A percentile compares a stretch with the other conserved stretches of the same genome.
Conservation (phyloP, 805 yeast genomes). For the Yarrowia deformans region DNA sequence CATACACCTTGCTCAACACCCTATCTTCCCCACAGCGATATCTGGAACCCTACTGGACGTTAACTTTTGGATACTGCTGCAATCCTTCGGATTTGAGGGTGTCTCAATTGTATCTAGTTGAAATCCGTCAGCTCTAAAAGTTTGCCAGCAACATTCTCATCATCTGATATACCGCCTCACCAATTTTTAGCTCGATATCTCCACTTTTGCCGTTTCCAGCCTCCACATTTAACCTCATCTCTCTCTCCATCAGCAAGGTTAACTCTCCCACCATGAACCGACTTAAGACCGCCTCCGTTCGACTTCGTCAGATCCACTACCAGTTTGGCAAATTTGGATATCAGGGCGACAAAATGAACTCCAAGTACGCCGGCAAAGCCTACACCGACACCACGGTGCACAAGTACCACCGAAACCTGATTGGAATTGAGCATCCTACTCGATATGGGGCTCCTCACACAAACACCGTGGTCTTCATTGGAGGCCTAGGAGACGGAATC, state of each 20-base stretch:
- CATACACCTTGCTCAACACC: too few relatives aligned
- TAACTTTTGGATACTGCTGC: background rate
- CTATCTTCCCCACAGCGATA: background rate
- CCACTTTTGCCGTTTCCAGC: background rate
- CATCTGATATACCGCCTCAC: background rate
- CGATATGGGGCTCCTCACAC: slow-evolving; percentile 49
- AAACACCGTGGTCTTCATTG: slow-evolving; percentile 71
- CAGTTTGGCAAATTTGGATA: slow-evolving; percentile 33
- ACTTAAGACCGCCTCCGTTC: background rate
- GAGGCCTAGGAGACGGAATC: slow-evolving; percentile 75
- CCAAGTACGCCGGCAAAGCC: slow-evolving; percentile 23
- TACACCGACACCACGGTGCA: slow-evolving; percentile 41
- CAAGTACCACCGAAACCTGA: slow-evolving; percentile 42
- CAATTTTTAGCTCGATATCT: background rate
- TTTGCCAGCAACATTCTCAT: background rate
- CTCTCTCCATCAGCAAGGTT: background rate
- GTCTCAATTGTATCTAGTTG: background rate
- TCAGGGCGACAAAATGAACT: slow-evolving; percentile 6
- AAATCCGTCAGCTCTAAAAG: background rate
- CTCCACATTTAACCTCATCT: too few relatives aligned
- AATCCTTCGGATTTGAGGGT: background rate
- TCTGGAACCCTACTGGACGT: background rate
- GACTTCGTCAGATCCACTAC: slow-evolving; percentile 11
- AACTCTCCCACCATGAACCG: slow-evolving; percentile 15
- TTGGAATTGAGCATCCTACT: slow-evolving; percentile 45